Evolutionary conservation across 345 rosid genomes (phyloP).

Genomic region (Combretum micranthum): DNA sequence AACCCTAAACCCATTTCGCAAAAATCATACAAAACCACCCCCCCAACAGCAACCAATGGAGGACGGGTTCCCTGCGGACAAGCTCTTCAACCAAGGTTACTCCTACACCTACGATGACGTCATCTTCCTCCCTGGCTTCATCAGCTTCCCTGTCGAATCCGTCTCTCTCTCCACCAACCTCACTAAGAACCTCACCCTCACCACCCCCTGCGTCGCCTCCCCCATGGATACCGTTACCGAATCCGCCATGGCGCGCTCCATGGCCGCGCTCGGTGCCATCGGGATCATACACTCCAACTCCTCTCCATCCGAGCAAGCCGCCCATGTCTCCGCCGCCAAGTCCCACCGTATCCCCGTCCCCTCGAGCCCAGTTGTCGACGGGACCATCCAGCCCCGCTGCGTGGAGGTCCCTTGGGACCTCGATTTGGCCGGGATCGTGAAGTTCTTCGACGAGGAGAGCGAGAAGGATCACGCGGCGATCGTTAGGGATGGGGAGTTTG

Average conservation of each 20-base stretch:
- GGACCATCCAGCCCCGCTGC: too few species aligned
- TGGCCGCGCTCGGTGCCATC: conserved; percentile 81
- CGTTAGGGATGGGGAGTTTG: conserved; percentile 49
- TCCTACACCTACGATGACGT: conserved; percentile 92
- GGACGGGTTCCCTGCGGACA: conserved; percentile 62
- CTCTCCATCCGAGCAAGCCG: conserved; percentile 54
- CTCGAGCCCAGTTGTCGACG: conserved; percentile 25
- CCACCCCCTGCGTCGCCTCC: conserved; percentile 81
- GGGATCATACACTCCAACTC: conserved; percentile 74
- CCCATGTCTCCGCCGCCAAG: conserved; percentile 56
- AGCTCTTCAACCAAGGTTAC: conserved; percentile 68
- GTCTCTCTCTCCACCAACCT: conserved; percentile 69
- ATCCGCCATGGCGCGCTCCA: conserved; percentile 78
- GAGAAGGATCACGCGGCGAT: conserved; percentile 47
- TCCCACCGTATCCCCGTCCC: conserved; percentile 59
- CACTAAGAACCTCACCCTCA: conserved; percentile 58
- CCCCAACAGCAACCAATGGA: conserved; percentile 10
- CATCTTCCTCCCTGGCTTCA: conserved; percentile 84
- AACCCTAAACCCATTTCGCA: too few species aligned
- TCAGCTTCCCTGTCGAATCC: conserved; percentile 79
- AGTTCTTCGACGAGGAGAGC: conserved; percentile 28
- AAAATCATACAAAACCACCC: too few species aligned
- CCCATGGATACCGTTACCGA: conserved; percentile 98
- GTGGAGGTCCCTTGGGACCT: conserved; percentile 34
- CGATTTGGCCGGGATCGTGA: conserved; percentile 47